A percentile compares a stretch with the other conserved stretches of the same genome.
Conservation (phyloP, 2,329 filamentous ascomycete genomes). For the Diaporthe citri region DNA sequence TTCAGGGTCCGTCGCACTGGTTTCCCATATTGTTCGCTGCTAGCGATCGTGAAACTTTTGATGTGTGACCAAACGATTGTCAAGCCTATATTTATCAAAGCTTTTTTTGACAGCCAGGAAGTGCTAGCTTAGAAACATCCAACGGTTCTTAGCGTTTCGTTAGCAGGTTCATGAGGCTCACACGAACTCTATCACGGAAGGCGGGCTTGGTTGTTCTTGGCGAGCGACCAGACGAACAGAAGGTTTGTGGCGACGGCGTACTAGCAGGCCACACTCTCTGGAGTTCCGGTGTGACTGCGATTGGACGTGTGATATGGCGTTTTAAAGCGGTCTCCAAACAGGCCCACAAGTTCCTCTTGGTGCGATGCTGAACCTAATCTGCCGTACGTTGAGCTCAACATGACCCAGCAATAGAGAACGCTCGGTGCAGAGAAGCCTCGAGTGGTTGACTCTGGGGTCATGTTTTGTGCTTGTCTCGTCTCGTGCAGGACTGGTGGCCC, state of each 20-base stretch:
- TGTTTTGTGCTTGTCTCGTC: constrained; percentile 13
- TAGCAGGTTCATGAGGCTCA: constrained; percentile 30
- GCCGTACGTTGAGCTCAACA: background rate
- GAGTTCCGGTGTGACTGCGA: constrained; percentile 26
- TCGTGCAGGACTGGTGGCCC: constrained; percentile 8
- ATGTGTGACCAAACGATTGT: constrained; percentile 26
- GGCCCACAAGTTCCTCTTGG: constrained; percentile 10
- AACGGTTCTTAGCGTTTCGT: constrained; percentile 36
- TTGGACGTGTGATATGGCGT: constrained; percentile 28
- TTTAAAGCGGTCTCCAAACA: constrained; percentile 25
- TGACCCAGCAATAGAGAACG: background rate
- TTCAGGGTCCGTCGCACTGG: constrained; percentile 38
- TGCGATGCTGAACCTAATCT: constrained; percentile 27
- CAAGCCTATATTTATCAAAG: constrained; percentile 29
- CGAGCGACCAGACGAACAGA: constrained; percentile 25
- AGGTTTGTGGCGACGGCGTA: constrained; percentile 2
- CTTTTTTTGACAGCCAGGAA: constrained; percentile 28
- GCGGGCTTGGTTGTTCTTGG: constrained; percentile 23
- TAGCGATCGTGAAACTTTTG: constrained; percentile 33
- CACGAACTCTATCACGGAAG: constrained; percentile 23
- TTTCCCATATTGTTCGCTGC: constrained; percentile 32
- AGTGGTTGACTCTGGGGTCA: constrained; percentile 17
- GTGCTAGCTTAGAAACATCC: constrained; percentile 28
- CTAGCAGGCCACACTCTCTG: background rate
- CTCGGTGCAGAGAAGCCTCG: background rate